phyloP scores from a whole-genome alignment of 23 red algal species.

The Gracilariopsis chorda region DNA sequence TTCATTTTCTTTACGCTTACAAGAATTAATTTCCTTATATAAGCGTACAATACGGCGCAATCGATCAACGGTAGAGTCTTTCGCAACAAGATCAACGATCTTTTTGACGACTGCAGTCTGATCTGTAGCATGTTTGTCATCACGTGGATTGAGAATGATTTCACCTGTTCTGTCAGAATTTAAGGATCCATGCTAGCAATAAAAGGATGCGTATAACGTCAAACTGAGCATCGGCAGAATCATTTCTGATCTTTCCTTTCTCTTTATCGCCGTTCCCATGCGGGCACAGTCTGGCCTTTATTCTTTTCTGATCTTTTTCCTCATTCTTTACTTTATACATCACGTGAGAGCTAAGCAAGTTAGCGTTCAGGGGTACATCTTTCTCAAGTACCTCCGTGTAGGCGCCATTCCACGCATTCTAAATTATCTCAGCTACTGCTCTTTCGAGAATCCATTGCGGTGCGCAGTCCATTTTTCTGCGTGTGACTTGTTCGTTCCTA shows the following conservation, averaged over 20 bases:
- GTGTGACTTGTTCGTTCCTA: neutral
- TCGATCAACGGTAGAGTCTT: conserved; percentile 25
- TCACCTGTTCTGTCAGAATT: neutral
- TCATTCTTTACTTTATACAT: conserved; percentile 10
- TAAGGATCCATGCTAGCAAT: neutral
- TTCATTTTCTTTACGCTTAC: neutral
- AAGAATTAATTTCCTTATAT: conserved; percentile 5
- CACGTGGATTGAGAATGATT: neutral
- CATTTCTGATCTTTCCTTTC: neutral
- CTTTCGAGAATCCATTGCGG: neutral
- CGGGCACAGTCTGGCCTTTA: neutral
- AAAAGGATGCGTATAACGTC: neutral
- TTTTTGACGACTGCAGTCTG: neutral
- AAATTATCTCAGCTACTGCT: neutral
- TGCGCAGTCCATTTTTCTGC: neutral
- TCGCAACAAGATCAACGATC: conserved; percentile 21
- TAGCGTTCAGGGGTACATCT: neutral
- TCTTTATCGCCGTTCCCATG: conserved; percentile 6
- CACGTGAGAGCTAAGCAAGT: neutral
- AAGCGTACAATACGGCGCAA: neutral
- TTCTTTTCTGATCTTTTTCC: neutral
- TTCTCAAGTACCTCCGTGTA: neutral
- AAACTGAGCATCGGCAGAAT: conserved; percentile 6
- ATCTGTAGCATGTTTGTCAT: neutral
- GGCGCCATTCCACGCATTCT: neutral